phyloP scores from a whole-genome alignment of 805 yeast genomes.

The Zygoascus bituminiphila region DNA sequence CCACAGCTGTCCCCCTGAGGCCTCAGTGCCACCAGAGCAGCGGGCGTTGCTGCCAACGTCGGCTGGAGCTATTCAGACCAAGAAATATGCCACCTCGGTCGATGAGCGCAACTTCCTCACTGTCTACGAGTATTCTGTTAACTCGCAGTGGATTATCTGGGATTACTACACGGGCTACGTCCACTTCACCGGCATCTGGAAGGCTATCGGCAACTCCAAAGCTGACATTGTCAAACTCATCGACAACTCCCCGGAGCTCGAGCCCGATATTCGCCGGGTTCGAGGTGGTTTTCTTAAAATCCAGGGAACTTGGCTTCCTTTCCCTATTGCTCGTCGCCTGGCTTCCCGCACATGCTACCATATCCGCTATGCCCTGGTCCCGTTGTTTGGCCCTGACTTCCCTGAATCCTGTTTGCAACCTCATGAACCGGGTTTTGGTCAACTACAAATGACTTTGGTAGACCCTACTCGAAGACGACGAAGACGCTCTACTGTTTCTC shows the following conservation, averaged over 20 bases:
- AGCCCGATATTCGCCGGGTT: constrained; percentile 57
- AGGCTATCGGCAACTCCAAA: constrained; percentile 57
- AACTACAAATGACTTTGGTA: constrained; percentile 34
- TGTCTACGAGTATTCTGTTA: constrained; percentile 63
- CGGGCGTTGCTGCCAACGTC: neutral
- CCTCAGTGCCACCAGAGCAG: neutral
- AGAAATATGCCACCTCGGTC: constrained; percentile 56
- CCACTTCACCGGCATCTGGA: constrained; percentile 85
- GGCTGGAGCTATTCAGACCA: constrained; percentile 4
- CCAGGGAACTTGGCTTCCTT: constrained; percentile 92
- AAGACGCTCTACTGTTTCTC: constrained; percentile 8
- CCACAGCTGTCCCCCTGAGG: constrained; percentile 1
- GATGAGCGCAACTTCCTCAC: constrained; percentile 63
- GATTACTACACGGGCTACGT: constrained; percentile 78
- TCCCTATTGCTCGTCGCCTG: constrained; percentile 52
- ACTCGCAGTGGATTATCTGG: constrained; percentile 76
- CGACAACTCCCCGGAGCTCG: constrained; percentile 55
- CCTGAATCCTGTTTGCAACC: constrained; percentile 54
- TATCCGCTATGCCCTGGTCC: constrained; percentile 66
- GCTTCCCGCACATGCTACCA: constrained; percentile 72
- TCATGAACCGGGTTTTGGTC: constrained; percentile 55
- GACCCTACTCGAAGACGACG: constrained; percentile 17
- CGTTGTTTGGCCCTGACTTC: constrained; percentile 69
- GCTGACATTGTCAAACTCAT: constrained; percentile 70
- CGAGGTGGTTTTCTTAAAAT: constrained; percentile 88